Evolutionary conservation across 169 alveolate species (phyloP), one percentile per base, ranked within the genome.

Genomic region (Eimeria acervulina): DNA sequence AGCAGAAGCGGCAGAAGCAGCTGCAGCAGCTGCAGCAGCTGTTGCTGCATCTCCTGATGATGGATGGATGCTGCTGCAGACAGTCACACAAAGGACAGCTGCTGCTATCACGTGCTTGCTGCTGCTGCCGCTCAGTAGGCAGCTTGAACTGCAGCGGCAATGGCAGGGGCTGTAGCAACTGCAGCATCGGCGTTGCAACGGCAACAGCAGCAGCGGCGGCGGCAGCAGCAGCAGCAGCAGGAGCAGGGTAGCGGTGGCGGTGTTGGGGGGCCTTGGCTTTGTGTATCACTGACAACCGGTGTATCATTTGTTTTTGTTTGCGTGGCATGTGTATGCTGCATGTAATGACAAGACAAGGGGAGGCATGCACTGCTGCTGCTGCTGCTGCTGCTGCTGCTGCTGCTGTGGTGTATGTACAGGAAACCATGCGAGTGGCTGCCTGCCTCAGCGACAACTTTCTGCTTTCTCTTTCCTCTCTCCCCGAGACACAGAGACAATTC

Each of bases 361-460:
- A 51, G 51, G 21, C n/a, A n/a, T n/a, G n/a, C n/a, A 59, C 68
- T 12, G 8, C 28, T 59, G 68, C 55, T 83, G 70, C 13, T 38
- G 59, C 26, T 38, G 63, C 59, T 42, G 90, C 80, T 17, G 93
- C 80, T 31, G 40, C 44, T 31, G 78, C 44, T 81, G 90, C 31
- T 80, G 90, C n/a, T 51, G 74, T 36, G 93, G 93, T 84, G 93
- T 51, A 31, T 26, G 78, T 84, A 36, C 93, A 84, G 93, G 68
- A 23, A 10, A 47, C 44, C 85, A 84, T 84, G 93, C 74, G 93
- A 40, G 93, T 84, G 78, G 80, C 93, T n/a, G 93, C 93, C 78
- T 84, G 95, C 51, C 87, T 91, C 80, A 91, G 95, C 90, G 95
- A 91, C 70, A 91, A 91, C 83, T 91, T 91, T 51, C 90, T 72